Evolutionary conservation across 352 stramenopile genomes (phyloP).

Genomic region (Peronospora belbahrii): DNA sequence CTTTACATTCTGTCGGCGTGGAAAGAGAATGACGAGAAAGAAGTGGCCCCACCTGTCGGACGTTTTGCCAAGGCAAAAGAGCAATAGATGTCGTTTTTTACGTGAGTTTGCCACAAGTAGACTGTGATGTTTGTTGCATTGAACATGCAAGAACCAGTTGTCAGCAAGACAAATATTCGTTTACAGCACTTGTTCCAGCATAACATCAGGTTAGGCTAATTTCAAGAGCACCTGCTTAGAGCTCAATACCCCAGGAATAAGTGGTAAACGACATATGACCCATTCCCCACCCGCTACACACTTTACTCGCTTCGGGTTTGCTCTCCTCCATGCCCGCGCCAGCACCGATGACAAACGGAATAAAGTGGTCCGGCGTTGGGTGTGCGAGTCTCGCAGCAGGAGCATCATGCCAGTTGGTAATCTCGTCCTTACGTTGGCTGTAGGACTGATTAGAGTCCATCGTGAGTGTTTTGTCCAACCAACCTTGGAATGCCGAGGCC

Average conservation of each 20-base stretch:
- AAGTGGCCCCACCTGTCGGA: slow-evolving; percentile 43
- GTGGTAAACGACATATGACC: slow-evolving; percentile 39
- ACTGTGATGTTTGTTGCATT: too few species aligned
- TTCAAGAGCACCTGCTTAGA: slow-evolving; percentile 21
- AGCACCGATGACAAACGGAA: slow-evolving; percentile 40
- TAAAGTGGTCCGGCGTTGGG: slow-evolving; percentile 45
- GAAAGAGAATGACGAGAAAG: slow-evolving; percentile 49
- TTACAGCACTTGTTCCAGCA: neutral
- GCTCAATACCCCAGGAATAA: slow-evolving; percentile 23
- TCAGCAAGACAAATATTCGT: neutral
- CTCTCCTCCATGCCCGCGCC: slow-evolving; percentile 43
- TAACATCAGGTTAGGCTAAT: slow-evolving; percentile 6
- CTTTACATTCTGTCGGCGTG: slow-evolving; percentile 72
- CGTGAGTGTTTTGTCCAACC: slow-evolving; percentile 28
- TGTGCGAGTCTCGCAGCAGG: slow-evolving; percentile 31
- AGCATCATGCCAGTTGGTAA: slow-evolving; percentile 31
- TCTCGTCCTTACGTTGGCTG: slow-evolving; percentile 19
- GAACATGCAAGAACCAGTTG: too few species aligned
- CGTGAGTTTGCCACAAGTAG: too few species aligned
- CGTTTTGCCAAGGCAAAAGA: slow-evolving; percentile 49
- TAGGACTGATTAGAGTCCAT: slow-evolving; percentile 19
- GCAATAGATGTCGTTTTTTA: slow-evolving; percentile 11
- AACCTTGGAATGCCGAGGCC: slow-evolving; percentile 30
- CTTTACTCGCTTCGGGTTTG: slow-evolving; percentile 26
- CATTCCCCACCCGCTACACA: slow-evolving; percentile 34